Evolutionary conservation across 2,329 filamentous ascomycete genomes (phyloP).

Genomic region (Magnaporthiopsis rhizophila): DNA sequence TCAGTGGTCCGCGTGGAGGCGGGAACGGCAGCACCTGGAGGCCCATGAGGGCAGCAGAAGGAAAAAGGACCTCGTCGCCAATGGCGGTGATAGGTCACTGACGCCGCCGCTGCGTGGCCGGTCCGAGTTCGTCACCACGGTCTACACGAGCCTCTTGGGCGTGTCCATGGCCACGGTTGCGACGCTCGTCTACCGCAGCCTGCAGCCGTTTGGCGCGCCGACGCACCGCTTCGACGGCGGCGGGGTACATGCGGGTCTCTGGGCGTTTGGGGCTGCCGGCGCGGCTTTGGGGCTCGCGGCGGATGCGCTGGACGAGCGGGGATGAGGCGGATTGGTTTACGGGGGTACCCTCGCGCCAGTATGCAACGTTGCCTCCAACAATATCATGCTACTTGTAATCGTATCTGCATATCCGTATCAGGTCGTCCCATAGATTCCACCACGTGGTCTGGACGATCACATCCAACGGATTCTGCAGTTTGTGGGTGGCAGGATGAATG

Average conservation of each 20-base stretch:
- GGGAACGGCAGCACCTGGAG: neutral
- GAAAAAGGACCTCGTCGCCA: neutral
- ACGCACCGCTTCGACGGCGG: slow-evolving; percentile 5
- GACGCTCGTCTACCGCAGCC: neutral
- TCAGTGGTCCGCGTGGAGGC: slow-evolving; percentile 5
- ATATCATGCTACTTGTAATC: neutral
- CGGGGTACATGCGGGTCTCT: neutral
- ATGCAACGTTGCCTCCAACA: neutral
- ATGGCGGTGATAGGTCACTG: neutral
- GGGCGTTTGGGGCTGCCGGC: slow-evolving; percentile 1
- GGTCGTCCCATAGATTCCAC: no score
- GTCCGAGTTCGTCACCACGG: neutral
- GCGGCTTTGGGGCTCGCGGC: slow-evolving; percentile 3
- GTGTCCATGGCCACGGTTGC: neutral
- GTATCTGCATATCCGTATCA: neutral
- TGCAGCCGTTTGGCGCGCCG: slow-evolving; percentile 6
- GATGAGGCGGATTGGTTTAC: neutral
- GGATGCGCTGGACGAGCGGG: neutral
- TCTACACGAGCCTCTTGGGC: slow-evolving; percentile 1
- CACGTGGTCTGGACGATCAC: no score
- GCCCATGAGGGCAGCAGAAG: neutral
- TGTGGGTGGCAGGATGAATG: no score
- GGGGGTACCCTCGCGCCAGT: neutral
- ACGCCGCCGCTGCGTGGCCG: neutral
- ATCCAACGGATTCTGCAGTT: no score